Conservation (phyloP, 805 yeast genomes). For the Lipomyces chichibuensis region DNA sequence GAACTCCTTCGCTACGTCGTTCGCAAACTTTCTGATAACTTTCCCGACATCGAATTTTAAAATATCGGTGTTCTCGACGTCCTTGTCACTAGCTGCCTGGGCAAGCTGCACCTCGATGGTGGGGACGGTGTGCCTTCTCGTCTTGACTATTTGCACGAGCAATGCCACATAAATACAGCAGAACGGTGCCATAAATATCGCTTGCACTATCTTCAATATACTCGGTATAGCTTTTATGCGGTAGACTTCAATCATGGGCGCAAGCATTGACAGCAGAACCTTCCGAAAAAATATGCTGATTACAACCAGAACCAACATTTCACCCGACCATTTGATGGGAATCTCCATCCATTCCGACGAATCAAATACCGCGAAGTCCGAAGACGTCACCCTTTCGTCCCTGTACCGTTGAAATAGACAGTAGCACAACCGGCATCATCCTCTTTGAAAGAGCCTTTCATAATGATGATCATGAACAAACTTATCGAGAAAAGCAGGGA, state of each 20-base stretch:
- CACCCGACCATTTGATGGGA: background rate
- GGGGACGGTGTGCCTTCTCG: background rate
- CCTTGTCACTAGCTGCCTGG: background rate
- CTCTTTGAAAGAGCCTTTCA: background rate
- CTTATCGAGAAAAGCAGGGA: background rate
- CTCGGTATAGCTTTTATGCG: background rate
- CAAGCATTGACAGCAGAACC: background rate
- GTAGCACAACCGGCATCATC: background rate
- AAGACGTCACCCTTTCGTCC: background rate
- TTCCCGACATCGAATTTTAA: background rate
- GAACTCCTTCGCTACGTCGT: constrained; percentile 3
- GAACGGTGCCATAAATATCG: background rate
- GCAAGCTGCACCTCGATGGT: constrained; percentile 4
- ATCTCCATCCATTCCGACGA: background rate
- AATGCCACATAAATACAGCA: background rate
- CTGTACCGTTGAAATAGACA: constrained; percentile 1
- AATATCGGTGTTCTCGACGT: background rate
- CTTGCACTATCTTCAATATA: background rate
- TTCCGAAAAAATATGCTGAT: background rate
- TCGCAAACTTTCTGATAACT: constrained; percentile 2
- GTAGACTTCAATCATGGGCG: too few species aligned
- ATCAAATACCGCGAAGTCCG: background rate
- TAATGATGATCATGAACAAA: background rate
- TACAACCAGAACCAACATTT: background rate
- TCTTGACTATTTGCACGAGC: background rate